Conservation (phyloP, 1,284 basidiomycete genomes). For the Cryptococcus hybrid region DNA sequence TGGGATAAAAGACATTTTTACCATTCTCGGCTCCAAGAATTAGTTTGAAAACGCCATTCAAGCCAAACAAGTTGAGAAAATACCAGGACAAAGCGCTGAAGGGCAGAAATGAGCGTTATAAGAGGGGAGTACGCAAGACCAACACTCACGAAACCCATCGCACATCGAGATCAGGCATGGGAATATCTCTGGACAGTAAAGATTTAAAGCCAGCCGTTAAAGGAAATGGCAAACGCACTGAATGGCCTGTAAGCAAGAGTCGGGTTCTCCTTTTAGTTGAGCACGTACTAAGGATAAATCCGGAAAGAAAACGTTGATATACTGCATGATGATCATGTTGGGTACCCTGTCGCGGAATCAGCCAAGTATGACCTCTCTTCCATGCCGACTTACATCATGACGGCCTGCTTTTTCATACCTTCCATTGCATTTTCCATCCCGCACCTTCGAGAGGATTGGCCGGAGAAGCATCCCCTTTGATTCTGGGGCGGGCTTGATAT, state of each 20-base stretch:
- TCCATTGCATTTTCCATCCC: constrained; percentile 99
- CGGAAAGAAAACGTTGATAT: constrained; percentile 99
- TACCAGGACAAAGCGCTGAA: constrained; percentile 90
- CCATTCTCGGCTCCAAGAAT: constrained; percentile 89
- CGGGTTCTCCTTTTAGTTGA: too few relatives aligned
- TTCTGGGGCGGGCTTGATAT: constrained; percentile 70
- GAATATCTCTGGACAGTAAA: constrained; percentile 94
- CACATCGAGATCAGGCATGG: constrained; percentile 96
- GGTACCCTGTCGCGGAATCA: constrained; percentile 60
- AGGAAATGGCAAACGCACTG: constrained; percentile 96
- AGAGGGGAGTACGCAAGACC: too few relatives aligned
- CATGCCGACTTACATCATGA: constrained; percentile 59
- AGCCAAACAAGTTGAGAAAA: constrained; percentile 97
- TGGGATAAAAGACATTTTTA: constrained; percentile 53
- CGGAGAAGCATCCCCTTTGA: constrained; percentile 57
- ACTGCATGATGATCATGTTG: constrained; percentile 99
- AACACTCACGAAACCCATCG: constrained; percentile 82
- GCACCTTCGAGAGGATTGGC: constrained; percentile 74
- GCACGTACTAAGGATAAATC: constrained; percentile 94
- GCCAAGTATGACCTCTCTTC: too few relatives aligned
- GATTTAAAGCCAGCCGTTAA: constrained; percentile 96
- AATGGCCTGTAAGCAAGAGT: too few relatives aligned
- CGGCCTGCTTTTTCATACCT: constrained; percentile 98
- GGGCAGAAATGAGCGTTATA: not conserved
- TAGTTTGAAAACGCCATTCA: constrained; percentile 92